Evolutionary conservation across 441 rosid genomes (phyloP).

Genomic region (Breynia disticha): DNA sequence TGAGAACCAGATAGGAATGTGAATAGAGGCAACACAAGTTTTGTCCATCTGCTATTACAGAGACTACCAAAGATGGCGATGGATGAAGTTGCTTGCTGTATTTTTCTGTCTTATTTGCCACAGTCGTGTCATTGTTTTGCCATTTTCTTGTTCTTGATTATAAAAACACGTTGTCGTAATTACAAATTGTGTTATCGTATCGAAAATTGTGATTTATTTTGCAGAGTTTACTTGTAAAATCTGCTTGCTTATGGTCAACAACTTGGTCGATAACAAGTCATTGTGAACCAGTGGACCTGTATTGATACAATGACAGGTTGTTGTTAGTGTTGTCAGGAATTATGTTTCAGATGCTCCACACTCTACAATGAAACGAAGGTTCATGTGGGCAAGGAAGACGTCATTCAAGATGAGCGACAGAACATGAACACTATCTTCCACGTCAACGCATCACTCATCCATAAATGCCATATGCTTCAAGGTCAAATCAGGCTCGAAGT

Average conservation of each 20-base stretch:
- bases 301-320: slow-evolving; percentile 11
- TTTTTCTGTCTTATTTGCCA: slow-evolving; percentile 9
- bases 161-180: neutral
- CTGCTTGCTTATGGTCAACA: slow-evolving; percentile 3
- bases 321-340: neutral
- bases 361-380: slow-evolving; percentile 1
- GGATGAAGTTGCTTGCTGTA: slow-evolving; percentile 24
- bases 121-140: neutral
- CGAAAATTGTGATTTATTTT: too few species aligned
- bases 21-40: slow-evolving; percentile 22
- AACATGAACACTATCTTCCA: neutral
- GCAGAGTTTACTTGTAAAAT: too few species aligned
- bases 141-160: slow-evolving; percentile 3
- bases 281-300: slow-evolving; percentile 13
- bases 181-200: neutral
- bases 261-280: slow-evolving; percentile 4
- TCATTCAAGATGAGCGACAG: neutral
- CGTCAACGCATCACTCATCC: neutral
- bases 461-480: neutral
- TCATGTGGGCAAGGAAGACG: slow-evolving; percentile 9
- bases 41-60: slow-evolving; percentile 15
- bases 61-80: slow-evolving; percentile 18
- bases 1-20: slow-evolving; percentile 23
- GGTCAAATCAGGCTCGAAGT: too few species aligned
- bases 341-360: slow-evolving; percentile 9